Evolutionary conservation across 2,329 filamentous ascomycete species (phyloP), one percentile per base, ranked within the genome.

Genomic region (Aspergillus texensis): DNA sequence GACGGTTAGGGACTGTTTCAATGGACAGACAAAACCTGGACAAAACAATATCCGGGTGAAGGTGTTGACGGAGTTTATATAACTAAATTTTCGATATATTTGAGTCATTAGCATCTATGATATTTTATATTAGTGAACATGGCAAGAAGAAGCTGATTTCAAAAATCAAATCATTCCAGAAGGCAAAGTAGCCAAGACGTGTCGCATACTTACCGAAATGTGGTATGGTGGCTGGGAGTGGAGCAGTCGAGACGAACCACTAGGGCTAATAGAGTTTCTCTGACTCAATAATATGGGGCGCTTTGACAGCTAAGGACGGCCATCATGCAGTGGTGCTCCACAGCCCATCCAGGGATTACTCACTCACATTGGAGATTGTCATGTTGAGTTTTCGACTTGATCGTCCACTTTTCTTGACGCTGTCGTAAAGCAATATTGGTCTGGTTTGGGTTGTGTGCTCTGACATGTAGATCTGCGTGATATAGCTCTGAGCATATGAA

Each of bases 1-100:
- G 50, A 71, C 74, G 57, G 65, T 66, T 12, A 67, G 70, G 39
- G 72, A 74, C 54, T 69, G 68, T 41, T 71, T 72, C 39, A 65
- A 61, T 36, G 66, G 64, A 36, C 66, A 68, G 41, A 65, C 66
- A 4, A 58, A 57, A 19, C 30, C 39, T 26, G 62, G 59, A 2
- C 43, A 62, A 30, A 66, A 67, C 45, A 28, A 56, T 5, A 39
- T 68, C 3, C 50, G 58, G 11, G 62, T 68, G 14, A 66, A 66
- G 12, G 58, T 66, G 6, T 4, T 41, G 39, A 10, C 8, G 8
- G 39, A n/a, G 8, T 9, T 10, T 41, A 41, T 3, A 4, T 41
- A 41, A 14, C 39, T 6, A 8, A 41, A n/a, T 0, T 19, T 41
- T 41, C 6, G 39, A 19, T 41, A 3, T 4, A 41, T 41, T 10